Percentiles rank a stretch among this genome's conserved stretches.
These are phyloP conservation scores for Pseudogymnoascus sp. DNA, from an alignment of 2,329 filamentous ascomycete genomes.

Conservation along the genomic window DNA sequence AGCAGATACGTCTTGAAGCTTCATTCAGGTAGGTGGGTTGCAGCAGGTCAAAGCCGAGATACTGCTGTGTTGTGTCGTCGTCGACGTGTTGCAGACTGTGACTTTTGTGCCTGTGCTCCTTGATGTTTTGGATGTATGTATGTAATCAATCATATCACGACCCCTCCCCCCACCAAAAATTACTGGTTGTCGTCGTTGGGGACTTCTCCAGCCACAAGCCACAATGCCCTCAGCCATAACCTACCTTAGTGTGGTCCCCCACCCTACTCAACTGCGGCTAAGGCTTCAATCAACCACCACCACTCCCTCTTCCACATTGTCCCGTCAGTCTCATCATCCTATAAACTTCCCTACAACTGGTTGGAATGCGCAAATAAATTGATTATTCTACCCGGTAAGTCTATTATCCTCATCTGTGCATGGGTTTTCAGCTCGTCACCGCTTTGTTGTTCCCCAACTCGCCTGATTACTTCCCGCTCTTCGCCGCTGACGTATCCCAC, in stretches of 20 bases:
- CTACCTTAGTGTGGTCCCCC: slow-evolving; percentile 7
- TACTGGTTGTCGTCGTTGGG: background rate
- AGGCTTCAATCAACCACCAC: slow-evolving; percentile 7
- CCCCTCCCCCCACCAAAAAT: slow-evolving; percentile 7
- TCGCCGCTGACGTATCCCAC: slow-evolving; percentile 9
- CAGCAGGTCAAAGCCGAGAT: background rate
- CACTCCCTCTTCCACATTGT: background rate
- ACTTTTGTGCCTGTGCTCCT: background rate
- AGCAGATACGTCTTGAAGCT: background rate
- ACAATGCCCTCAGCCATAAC: slow-evolving; percentile 5
- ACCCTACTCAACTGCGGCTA: slow-evolving; percentile 7
- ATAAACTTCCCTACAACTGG: background rate
- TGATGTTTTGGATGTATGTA: background rate
- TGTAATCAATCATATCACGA: slow-evolving; percentile 9
- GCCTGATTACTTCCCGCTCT: background rate
- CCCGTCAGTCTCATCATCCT: background rate
- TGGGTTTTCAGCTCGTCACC: background rate
- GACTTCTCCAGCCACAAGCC: slow-evolving; percentile 5
- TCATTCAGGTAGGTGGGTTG: background rate
- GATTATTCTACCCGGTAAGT: background rate
- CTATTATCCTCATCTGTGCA: background rate
- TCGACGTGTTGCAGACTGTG: background rate
- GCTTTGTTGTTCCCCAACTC: background rate
- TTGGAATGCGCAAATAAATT: background rate
- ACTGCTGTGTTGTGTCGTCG: background rate